Evolutionary conservation across 2,329 filamentous ascomycete species (phyloP).

Genomic region (Neurospora crassa): DNA sequence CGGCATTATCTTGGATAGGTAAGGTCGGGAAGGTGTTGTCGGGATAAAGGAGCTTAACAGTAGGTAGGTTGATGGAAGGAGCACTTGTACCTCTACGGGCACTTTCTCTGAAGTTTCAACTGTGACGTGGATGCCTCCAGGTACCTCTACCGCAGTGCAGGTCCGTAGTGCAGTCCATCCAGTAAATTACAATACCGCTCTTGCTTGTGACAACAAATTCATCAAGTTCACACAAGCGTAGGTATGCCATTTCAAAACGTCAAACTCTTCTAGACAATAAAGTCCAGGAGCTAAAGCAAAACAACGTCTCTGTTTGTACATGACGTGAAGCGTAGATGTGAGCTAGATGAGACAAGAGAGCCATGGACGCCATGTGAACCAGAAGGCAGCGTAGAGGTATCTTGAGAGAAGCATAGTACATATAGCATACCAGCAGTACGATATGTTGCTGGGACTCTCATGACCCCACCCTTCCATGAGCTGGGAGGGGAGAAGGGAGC

Average conservation of each 20-base stretch:
- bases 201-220: neutral
- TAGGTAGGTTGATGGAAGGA: neutral
- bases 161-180: neutral
- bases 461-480: neutral
- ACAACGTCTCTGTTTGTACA: neutral
- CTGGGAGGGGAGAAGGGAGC: neutral
- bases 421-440: neutral
- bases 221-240: neutral
- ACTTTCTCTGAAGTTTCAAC: neutral
- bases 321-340: neutral
- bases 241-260: too few species aligned
- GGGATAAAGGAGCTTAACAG: neutral
- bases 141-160: too few species aligned
- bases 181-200: neutral
- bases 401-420: neutral
- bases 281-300: neutral
- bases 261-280: neutral
- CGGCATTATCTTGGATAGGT: neutral
- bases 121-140: neutral
- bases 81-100: neutral
- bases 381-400: neutral
- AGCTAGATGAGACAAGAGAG: neutral
- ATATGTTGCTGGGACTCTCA: neutral
- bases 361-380: neutral
- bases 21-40: neutral